Evolutionary conservation across 169 alveolate genomes (phyloP), one percentile per base, ranked within the genome.

Genomic region (Theileria orientalis): DNA sequence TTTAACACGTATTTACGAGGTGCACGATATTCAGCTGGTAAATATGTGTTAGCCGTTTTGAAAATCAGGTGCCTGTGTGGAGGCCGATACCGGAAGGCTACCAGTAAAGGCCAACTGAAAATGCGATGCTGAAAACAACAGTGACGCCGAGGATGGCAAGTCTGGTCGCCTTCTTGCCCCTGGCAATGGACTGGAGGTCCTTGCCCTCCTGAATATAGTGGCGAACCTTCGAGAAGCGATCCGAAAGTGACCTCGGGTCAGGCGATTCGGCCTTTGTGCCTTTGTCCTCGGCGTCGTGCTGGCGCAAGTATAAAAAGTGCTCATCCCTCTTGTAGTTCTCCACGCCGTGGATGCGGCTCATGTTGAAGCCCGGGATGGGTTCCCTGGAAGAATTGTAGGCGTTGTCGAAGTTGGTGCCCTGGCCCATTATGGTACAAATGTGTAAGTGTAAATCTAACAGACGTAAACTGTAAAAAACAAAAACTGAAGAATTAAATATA

Each of bases 271-370:
- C n/a, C 5, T 44, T 62, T 5, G 8, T 13, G 29, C 23, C n/a
- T 30, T 13, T 13, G 32, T 41, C 49, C 21, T 62, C 72, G 9
- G 16, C n/a, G 14, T 79, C 83, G 37, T 66, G 63, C 76, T 78
- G 87, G 13, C 60, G n/a, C 25, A 79, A 57, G 67, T 79, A 79
- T 3, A 79, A 3, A 60, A 64, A 79, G 83, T 79, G 87, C 35
- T 79, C 87, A 33, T 79, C 73, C 32, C 77, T 56, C 33, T 79
- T 79, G 71, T 51, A 79, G 59, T 79, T 70, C 74, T 79, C 73
- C 44, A 63, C 78, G 3, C 84, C 83, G 62, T 79, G 69, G 40
- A 79, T 41, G 7, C 78, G 54, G 71, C 64, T 41, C 59, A 74
- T 72, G 46, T 21, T 42, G 63, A 79, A 71, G 27, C 78, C 78